These are phyloP conservation scores for Penicillium ochrochloron DNA, from an alignment of 495 filamentous ascomycete species.

Conservation along the genomic window DNA sequence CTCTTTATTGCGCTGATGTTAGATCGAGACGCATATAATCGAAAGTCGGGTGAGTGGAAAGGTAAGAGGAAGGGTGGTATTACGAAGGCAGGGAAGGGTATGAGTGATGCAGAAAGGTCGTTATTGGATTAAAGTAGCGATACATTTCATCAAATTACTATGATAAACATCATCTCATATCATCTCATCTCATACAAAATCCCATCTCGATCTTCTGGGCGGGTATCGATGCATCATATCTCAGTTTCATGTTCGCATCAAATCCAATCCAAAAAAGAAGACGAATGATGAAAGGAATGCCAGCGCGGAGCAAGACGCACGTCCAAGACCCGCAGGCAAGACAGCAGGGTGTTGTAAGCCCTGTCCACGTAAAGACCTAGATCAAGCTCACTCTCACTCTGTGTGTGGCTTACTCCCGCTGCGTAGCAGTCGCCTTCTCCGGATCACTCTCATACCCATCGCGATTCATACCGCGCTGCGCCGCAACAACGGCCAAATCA, in stretches of 20 bases:
- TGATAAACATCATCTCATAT: neutral
- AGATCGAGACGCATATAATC: too few species aligned
- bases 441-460: conserved; percentile 20
- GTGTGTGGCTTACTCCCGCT: conserved; percentile 3
- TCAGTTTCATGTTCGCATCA: neutral
- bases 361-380: neutral
- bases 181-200: neutral
- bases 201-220: too few species aligned
- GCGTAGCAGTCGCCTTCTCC: conserved; percentile 23
- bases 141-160: too few species aligned
- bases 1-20: too few species aligned
- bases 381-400: neutral
- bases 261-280: neutral
- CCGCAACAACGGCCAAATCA: conserved; percentile 59
- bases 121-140: too few species aligned
- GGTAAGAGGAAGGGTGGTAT: too few species aligned
- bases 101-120: too few species aligned
- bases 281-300: neutral
- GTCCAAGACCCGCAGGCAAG: neutral
- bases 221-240: neutral
- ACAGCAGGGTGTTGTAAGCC: neutral
- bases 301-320: neutral
- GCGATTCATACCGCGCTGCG: conserved; percentile 18
- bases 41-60: too few species aligned
- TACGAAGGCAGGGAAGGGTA: too few species aligned